Evolutionary conservation across 2,329 filamentous ascomycete species (phyloP), one percentile per base, ranked within the genome.

Genomic region (Xylaria arbuscula): DNA sequence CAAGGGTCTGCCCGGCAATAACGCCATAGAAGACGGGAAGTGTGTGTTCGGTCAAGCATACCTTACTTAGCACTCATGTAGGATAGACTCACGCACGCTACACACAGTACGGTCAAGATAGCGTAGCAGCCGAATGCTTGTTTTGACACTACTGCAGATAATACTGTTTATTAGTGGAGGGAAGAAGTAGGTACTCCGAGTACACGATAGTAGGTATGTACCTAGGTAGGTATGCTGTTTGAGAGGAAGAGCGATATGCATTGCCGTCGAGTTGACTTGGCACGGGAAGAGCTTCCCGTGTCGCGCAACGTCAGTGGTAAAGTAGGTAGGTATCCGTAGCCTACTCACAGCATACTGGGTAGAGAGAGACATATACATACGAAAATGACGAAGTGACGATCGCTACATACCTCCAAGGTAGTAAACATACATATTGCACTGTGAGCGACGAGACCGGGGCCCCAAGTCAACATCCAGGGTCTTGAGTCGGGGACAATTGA

Each of bases 1-100:
- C 67, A 68, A 58, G 57, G 62, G 24, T 63, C 45, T 11, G 34
- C 15, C 38, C 62, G 66, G 62, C 57, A 67, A 63, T 67, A 63
- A 59, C 62, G 17, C 38, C 36, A 40, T 11, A 28, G 28, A 28
- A 28, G 3, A 5, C 28, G 28, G 28, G 28, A 28, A 28, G 28
- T 28, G 28, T 28, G 28, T 28, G 28, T 28, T 28, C 28, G 5
- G 28, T 28, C 28, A 28, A 28, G 28, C 28, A 28, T 28, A 28
- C 28, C 28, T 28, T 28, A 28, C 28, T 28, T 28, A 28, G 28
- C 28, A 38, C 42, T 40, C 15, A 58, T 36, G 34, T n/a, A 57
- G 48, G 9, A 28, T n/a, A 53, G 34, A 15, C 42, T 47, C 28
- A 28, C 28, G 28, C 28, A 28, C 28, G 28, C 28, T 28, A 50